Percentiles rank a stretch among this genome's conserved stretches.
Conservation (phyloP, 371 early-diverging fungal species). For the Basidiobolus meristosporus region DNA sequence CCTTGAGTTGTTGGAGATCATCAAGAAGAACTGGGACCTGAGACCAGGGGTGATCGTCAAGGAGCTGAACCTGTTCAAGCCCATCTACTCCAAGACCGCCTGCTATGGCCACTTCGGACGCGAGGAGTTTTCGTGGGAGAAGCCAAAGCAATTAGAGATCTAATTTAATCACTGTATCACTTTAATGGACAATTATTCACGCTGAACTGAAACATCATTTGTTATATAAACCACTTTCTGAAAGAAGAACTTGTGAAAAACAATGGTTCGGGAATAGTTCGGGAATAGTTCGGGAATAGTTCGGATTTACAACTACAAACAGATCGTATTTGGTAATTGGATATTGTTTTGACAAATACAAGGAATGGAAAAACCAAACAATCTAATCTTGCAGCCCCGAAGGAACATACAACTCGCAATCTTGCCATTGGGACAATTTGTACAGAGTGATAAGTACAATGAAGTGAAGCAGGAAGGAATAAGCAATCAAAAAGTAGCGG, state of each 20-base stretch:
- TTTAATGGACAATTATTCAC: no score
- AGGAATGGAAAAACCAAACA: no score
- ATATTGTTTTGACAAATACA: no score
- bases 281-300: no score
- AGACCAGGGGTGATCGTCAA: conserved; percentile 96
- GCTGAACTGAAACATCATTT: no score
- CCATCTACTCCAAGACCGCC: conserved; percentile 94
- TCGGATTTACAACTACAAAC: no score
- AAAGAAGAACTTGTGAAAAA: no score
- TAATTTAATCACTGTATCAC: conserved; percentile 10
- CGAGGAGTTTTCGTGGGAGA: conserved; percentile 91
- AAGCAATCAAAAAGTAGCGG: conserved; percentile 45
- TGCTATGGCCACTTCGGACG: conserved; percentile 99
- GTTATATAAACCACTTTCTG: no score
- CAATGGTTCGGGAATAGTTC: no score
- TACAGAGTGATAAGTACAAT: conserved; percentile 56
- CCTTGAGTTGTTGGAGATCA: conserved; percentile 75
- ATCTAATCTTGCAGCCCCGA: no score
- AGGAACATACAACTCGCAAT: conserved; percentile 13
- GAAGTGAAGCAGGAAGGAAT: conserved; percentile 50
- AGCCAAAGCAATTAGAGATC: conserved; percentile 73
- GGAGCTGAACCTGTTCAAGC: conserved; percentile 92
- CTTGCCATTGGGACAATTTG: conserved; percentile 39
- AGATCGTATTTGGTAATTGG: no score
- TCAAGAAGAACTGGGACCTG: conserved; percentile 95